Evolutionary conservation across 495 filamentous ascomycete species (phyloP), one percentile per base, ranked within the genome.

Genomic region (Lasiosphaeris hirsuta): DNA sequence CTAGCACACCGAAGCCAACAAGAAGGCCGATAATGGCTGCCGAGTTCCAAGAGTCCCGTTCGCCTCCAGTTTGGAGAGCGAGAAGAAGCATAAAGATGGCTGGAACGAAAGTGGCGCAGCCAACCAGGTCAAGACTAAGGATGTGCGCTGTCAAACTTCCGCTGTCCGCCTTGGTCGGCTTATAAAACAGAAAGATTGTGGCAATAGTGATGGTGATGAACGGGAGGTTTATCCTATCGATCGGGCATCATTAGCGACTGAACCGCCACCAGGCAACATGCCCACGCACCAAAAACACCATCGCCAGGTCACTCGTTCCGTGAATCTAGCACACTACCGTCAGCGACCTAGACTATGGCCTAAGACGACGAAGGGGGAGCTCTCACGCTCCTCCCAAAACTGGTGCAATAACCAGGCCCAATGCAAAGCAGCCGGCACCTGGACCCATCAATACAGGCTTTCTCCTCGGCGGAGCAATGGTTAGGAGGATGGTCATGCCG

Each of bases 41-140:
- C 47, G 72, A 77, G 35, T 68, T 62, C 82, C 82, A 85, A 10
- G 69, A 48, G 39, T 72, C 72, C 6, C 35, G 15, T 7, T 18
- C 67, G 13, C 79, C 75, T 13, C 82, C 81, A 39, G 66, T 81
- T 50, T 82, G 66, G 1, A 85, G 66, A 0, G 81, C 82, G 3
- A 85, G 69, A 2, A 84, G 67, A 6, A 83, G 61, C 68, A 75
- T 73, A 33, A 82, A 72, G 7, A 69, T 62, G 0, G 74, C 72
- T 0, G 75, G 72, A 0, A 74, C 72, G 46, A 67, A 64, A 11
- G 68, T 44, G 2, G 33, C 41, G 19, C 56, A 62, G 0, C 67
- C 64, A 5, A 57, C 19, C 0, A 68, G 41, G 36, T 70, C 67
- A 0, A 68, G 61, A 18, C 72, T 69, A 37, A 58, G 37, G 15